Percentiles rank a stretch among this genome's conserved stretches.
These are phyloP conservation scores for Ascochyta rabiei DNA, from an alignment of 2,329 filamentous ascomycete genomes.

Conservation along the genomic window DNA sequence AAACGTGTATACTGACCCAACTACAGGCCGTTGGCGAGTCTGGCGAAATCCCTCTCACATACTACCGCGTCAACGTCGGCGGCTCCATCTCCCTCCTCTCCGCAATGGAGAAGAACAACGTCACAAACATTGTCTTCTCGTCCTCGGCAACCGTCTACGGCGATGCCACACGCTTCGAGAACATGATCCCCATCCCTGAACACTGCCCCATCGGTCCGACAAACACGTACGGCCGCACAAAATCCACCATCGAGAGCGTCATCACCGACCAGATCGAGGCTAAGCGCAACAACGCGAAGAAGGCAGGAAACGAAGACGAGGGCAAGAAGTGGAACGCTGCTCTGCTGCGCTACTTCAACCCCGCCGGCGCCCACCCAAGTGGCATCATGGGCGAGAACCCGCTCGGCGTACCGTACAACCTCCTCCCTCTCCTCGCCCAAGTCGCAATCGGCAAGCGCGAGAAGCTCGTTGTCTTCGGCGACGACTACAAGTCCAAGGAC, in stretches of 20 bases:
- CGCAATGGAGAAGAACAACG: constrained; percentile 87
- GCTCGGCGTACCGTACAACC: constrained; percentile 92
- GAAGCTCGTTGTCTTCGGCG: constrained; percentile 92
- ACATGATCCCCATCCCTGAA: constrained; percentile 99
- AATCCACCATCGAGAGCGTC: constrained; percentile 87
- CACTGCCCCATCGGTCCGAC: constrained; percentile 94
- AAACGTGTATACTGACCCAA: neutral
- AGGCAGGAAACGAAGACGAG: constrained; percentile 68
- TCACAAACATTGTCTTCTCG: constrained; percentile 97
- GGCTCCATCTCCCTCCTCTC: constrained; percentile 87
- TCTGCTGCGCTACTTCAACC: constrained; percentile 96
- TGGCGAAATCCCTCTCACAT: constrained; percentile 89
- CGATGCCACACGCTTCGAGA: constrained; percentile 90
- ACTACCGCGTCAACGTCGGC: constrained; percentile 96
- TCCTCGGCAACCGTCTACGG: constrained; percentile 98
- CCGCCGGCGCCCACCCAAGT: constrained; percentile 89
- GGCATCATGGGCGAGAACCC: constrained; percentile 99
- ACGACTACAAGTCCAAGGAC: constrained; percentile 89
- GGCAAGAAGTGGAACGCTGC: constrained; percentile 87
- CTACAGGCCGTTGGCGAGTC: constrained; percentile 91
- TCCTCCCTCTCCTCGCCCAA: constrained; percentile 91
- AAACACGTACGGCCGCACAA: constrained; percentile 97
- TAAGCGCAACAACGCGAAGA: constrained; percentile 80
- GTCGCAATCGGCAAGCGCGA: constrained; percentile 94
- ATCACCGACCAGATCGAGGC: constrained; percentile 91